Evolutionary conservation across 2,329 filamentous ascomycete species (phyloP).

Genomic region (Calonectria ilicicola): DNA sequence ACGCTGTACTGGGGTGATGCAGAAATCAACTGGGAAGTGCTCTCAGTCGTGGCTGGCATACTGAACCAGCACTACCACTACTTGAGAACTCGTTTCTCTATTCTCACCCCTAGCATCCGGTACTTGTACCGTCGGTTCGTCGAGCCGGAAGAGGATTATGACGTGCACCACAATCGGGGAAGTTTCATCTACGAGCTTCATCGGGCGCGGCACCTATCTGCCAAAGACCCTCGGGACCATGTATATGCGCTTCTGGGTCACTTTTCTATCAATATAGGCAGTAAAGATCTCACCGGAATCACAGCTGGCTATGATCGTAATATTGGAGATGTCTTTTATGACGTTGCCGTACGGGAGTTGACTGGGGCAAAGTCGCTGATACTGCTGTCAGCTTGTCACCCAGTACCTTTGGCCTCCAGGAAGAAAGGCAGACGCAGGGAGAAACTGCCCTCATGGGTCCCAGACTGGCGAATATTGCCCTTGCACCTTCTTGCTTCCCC

Average conservation of each 20-base stretch:
- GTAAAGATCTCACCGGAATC: slow-evolving; percentile 38
- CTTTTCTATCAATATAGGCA: slow-evolving; percentile 44
- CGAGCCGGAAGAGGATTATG: slow-evolving; percentile 43
- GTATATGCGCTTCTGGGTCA: slow-evolving; percentile 52
- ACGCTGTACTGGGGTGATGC: slow-evolving; percentile 50
- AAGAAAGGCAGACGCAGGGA: slow-evolving; percentile 15
- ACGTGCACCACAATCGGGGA: slow-evolving; percentile 46
- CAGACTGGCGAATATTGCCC: slow-evolving; percentile 50
- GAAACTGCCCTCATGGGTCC: slow-evolving; percentile 51
- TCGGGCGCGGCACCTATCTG: slow-evolving; percentile 46
- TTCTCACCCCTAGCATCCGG: slow-evolving; percentile 48
- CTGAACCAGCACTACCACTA: slow-evolving; percentile 50
- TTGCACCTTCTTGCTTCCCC: slow-evolving; percentile 49
- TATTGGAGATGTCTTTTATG: slow-evolving; percentile 48
- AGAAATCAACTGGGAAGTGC: slow-evolving; percentile 47
- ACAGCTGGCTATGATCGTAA: slow-evolving; percentile 45
- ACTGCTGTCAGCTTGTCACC: slow-evolving; percentile 46
- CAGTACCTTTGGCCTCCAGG: slow-evolving; percentile 24
- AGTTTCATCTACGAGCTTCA: slow-evolving; percentile 52
- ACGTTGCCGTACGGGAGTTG: slow-evolving; percentile 47
- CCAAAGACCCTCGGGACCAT: slow-evolving; percentile 49
- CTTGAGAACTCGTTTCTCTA: slow-evolving; percentile 43
- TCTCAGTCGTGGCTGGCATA: slow-evolving; percentile 46
- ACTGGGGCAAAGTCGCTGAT: slow-evolving; percentile 44
- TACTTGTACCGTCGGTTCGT: slow-evolving; percentile 49